phyloP scores from a whole-genome alignment of 106 monocot species.

The Apostasia ramifera region DNA sequence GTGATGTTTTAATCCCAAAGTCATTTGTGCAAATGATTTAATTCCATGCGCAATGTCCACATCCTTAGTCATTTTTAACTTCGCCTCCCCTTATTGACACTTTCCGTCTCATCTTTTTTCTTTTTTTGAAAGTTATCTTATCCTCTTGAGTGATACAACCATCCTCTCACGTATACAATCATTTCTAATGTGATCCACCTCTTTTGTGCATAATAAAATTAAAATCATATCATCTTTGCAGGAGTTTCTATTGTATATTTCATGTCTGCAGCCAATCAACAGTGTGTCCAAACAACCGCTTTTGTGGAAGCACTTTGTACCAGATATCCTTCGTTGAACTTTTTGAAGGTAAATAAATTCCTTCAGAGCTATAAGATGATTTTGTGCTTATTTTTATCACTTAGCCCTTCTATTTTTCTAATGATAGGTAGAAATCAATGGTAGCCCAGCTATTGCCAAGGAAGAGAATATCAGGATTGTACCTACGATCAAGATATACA shows the following conservation, averaged over 20 bases:
- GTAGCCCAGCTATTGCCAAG: constrained; percentile 41
- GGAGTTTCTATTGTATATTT: constrained; percentile 62
- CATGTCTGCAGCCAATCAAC: constrained; percentile 27
- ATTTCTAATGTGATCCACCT: neutral
- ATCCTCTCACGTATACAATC: neutral
- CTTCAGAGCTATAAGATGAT: neutral
- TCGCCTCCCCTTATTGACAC: too few relatives aligned
- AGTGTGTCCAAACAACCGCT: constrained; percentile 41
- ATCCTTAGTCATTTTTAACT: neutral
- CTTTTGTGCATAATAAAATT: too few relatives aligned
- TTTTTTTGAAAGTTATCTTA: too few relatives aligned
- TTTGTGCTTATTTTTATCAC: neutral
- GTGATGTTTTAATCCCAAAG: neutral
- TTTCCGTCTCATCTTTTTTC: neutral
- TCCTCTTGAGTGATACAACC: too few relatives aligned
- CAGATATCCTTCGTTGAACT: constrained; percentile 53
- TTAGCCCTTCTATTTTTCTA: neutral
- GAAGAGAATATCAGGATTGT: constrained; percentile 63
- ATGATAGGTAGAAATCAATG: constrained; percentile 57
- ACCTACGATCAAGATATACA: constrained; percentile 85
- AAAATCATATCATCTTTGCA: constrained; percentile 13
- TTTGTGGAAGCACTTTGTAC: constrained; percentile 46
- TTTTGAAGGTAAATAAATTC: constrained; percentile 47
- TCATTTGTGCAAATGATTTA: neutral
- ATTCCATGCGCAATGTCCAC: neutral